A percentile compares a stretch with the other conserved stretches of the same genome.
Evolutionary conservation across 768 basidiomycete species (phyloP).

Genomic region (Gelatoporia subvermispora): DNA sequence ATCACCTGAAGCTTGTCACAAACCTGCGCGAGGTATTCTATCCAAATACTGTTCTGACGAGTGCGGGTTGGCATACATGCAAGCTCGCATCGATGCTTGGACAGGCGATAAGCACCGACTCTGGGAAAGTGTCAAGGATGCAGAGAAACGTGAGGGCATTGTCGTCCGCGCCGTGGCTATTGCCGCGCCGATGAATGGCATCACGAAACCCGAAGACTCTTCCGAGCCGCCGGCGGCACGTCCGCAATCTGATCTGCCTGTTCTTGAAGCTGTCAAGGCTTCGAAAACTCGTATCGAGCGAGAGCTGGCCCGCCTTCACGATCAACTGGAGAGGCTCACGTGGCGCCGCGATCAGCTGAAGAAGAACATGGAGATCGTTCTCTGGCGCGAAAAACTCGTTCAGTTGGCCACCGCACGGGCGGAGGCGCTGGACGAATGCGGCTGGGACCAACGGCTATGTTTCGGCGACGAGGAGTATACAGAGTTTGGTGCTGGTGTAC

Average conservation of each 20-base stretch:
- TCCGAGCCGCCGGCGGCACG: background rate
- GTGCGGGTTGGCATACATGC: conserved; percentile 76
- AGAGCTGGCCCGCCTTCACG: conserved; percentile 52
- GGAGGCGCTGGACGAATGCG: conserved; percentile 65
- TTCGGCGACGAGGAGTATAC: conserved; percentile 78
- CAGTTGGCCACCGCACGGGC: conserved; percentile 65
- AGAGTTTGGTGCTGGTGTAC: conserved; percentile 58
- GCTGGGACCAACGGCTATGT: conserved; percentile 85
- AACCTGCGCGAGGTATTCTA: conserved; percentile 72
- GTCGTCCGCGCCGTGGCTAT: conserved; percentile 37
- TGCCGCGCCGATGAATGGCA: conserved; percentile 2
- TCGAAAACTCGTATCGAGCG: conserved; percentile 46
- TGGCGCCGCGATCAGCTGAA: conserved; percentile 60
- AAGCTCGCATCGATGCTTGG: conserved; percentile 56
- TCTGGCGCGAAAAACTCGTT: conserved; percentile 67
- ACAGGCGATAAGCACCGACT: conserved; percentile 60
- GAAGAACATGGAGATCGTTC: conserved; percentile 61
- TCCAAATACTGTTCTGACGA: conserved; percentile 92
- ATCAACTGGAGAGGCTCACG: conserved; percentile 52
- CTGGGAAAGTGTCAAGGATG: conserved; percentile 71
- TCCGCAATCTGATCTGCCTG: background rate
- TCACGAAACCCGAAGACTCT: conserved; percentile 4
- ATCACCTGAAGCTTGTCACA: conserved; percentile 69
- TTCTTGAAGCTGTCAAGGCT: conserved; percentile 25
- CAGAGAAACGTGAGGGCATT: conserved; percentile 66